Percentiles rank a stretch among this genome's conserved stretches.
Evolutionary conservation across 2,329 filamentous ascomycete species (phyloP).

Genomic region (Fusarium dimerum): DNA sequence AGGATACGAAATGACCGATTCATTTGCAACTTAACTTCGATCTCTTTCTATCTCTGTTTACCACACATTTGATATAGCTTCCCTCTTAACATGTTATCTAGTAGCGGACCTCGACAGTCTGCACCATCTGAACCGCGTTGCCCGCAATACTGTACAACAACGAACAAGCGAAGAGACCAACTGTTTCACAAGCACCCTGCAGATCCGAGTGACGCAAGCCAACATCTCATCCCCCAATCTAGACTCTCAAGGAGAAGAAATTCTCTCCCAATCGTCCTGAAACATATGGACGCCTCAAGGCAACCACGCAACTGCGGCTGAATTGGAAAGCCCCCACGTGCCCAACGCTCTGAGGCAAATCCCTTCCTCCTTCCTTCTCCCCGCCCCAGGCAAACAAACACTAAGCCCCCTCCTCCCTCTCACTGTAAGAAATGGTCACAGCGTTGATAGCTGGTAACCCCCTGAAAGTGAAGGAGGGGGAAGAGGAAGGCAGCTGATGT

Average conservation of each 20-base stretch:
- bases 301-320: slow-evolving; percentile 15
- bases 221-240: background rate
- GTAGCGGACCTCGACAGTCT: too few relatives aligned
- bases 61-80: too few relatives aligned
- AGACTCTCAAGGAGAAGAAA: background rate
- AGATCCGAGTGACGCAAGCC: too few relatives aligned
- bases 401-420: background rate
- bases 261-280: background rate
- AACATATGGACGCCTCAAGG: slow-evolving; percentile 4
- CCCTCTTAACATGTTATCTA: too few relatives aligned
- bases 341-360: slow-evolving; percentile 12
- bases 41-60: too few relatives aligned
- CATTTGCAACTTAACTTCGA: too few relatives aligned
- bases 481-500: slow-evolving; percentile 14
- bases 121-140: too few relatives aligned
- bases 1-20: too few relatives aligned
- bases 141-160: too few relatives aligned
- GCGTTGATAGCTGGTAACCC: background rate
- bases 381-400: slow-evolving; percentile 5
- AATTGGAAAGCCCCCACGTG: slow-evolving; percentile 24
- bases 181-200: too few relatives aligned
- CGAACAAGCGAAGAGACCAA: too few relatives aligned
- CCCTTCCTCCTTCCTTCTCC: slow-evolving; percentile 16
- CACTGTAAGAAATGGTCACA: too few relatives aligned
- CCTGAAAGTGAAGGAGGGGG: background rate